phyloP scores from a whole-genome alignment of 2,329 filamentous ascomycete genomes.

The Alternaria arbusti region DNA sequence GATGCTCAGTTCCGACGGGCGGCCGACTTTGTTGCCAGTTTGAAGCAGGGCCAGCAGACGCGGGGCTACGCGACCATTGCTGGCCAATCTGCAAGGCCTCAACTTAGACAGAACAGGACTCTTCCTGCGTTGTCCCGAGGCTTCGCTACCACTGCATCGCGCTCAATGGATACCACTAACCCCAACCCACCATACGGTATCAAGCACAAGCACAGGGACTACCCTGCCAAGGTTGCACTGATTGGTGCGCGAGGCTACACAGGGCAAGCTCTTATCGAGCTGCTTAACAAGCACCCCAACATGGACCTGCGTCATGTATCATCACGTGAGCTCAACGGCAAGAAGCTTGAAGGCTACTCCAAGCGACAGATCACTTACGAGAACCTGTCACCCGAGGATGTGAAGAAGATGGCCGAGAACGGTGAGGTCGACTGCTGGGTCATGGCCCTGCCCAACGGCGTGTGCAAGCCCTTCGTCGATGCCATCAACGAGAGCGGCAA shows the following conservation, averaged over 20 bases:
- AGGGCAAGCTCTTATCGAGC: slow-evolving; percentile 84
- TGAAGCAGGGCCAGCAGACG: slow-evolving; percentile 67
- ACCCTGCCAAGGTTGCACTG: slow-evolving; percentile 79
- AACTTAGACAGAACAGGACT: slow-evolving; percentile 24
- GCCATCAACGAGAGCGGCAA: slow-evolving; percentile 75
- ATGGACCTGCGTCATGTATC: slow-evolving; percentile 92
- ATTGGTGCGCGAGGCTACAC: slow-evolving; percentile 95
- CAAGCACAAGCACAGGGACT: slow-evolving; percentile 84
- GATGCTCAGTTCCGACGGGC: slow-evolving; percentile 84
- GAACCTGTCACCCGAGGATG: slow-evolving; percentile 85
- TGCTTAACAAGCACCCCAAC: slow-evolving; percentile 86
- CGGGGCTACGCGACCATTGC: slow-evolving; percentile 66
- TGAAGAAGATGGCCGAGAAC: slow-evolving; percentile 80
- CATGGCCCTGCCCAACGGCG: slow-evolving; percentile 94
- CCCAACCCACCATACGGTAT: slow-evolving; percentile 88
- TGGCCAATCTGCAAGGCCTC: slow-evolving; percentile 39
- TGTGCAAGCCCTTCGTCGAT: slow-evolving; percentile 92
- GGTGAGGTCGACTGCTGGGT: slow-evolving; percentile 95
- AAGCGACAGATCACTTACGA: slow-evolving; percentile 94
- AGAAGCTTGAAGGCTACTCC: slow-evolving; percentile 85
- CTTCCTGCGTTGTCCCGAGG: slow-evolving; percentile 53
- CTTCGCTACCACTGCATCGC: slow-evolving; percentile 61
- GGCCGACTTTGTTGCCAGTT: slow-evolving; percentile 70
- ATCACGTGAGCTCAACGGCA: slow-evolving; percentile 87
- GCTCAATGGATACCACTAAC: slow-evolving; percentile 65